Conservation (phyloP, 176 grass and related monocot genomes). For the Oryza nivara region DNA sequence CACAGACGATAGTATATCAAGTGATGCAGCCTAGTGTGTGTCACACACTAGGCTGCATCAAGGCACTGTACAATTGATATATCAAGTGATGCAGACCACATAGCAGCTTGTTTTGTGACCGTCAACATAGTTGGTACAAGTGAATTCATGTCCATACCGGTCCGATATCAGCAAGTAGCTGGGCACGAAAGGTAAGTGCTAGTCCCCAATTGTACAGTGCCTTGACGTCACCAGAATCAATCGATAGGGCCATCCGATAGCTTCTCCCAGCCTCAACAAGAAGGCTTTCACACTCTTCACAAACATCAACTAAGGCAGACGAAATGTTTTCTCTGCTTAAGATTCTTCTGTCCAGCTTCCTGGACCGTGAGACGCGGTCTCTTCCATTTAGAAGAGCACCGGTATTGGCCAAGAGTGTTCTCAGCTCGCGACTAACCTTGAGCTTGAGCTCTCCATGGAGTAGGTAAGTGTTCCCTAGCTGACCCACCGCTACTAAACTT, state of each 20-base stretch:
- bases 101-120: not conserved
- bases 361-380: conserved; percentile 37
- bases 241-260: conserved; percentile 71
- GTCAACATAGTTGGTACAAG: not conserved
- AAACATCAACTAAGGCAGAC: conserved; percentile 63
- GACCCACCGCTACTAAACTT: conserved; percentile 80
- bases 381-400: conserved; percentile 37
- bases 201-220: conserved; percentile 92
- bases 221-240: conserved; percentile 75
- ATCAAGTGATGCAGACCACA: not conserved
- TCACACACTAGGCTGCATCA: too few species aligned
- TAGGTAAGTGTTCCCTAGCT: conserved; percentile 84
- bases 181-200: conserved; percentile 75
- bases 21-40: not conserved
- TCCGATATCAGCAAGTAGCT: conserved; percentile 93
- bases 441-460: conserved; percentile 96
- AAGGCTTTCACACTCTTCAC: conserved; percentile 89
- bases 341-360: conserved; percentile 57
- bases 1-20: not conserved
- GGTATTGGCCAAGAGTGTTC: conserved; percentile 64
- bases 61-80: too few species aligned
- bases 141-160: conserved; percentile 59
- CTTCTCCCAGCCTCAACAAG: conserved; percentile 82
- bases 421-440: conserved; percentile 87
- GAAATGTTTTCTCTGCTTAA: conserved; percentile 61